Conservation (phyloP, 768 basidiomycete genomes). For the Boletellus emodensis region DNA sequence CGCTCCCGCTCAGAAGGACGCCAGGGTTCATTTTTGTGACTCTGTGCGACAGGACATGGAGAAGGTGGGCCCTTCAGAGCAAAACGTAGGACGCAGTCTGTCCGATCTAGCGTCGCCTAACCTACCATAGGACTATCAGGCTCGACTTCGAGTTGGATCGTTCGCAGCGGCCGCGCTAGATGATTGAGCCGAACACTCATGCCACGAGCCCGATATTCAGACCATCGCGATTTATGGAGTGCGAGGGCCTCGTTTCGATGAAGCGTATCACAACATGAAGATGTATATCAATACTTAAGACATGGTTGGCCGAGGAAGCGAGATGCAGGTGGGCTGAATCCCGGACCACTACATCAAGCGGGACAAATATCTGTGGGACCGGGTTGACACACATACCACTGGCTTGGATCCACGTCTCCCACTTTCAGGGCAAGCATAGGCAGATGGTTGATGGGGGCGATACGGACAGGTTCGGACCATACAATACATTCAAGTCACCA, state of each 20-base stretch:
- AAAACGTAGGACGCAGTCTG: not conserved
- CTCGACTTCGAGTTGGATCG: not conserved
- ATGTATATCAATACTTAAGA: not conserved
- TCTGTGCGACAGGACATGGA: conserved; percentile 4
- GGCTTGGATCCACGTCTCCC: not conserved
- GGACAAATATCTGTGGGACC: not conserved
- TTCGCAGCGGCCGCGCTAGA: not conserved
- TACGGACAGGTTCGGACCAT: not conserved
- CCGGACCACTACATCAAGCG: not conserved
- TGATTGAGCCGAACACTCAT: not conserved
- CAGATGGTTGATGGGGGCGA: not conserved
- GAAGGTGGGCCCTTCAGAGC: not conserved
- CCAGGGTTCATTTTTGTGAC: not conserved
- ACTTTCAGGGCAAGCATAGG: not conserved
- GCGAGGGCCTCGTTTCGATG: not conserved
- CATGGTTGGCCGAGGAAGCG: not conserved
- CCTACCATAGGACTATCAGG: not conserved
- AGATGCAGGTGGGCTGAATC: not conserved
- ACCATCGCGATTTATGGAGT: not conserved
- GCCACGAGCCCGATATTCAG: not conserved
- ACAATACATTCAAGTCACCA: not conserved
- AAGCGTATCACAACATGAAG: no score
- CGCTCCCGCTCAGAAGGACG: not conserved
- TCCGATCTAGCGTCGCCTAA: not conserved
- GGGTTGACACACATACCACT: no score